Evolutionary conservation across 306 rosid species (phyloP), one percentile per base, ranked within the genome.

Genomic region (Vicia villosa): DNA sequence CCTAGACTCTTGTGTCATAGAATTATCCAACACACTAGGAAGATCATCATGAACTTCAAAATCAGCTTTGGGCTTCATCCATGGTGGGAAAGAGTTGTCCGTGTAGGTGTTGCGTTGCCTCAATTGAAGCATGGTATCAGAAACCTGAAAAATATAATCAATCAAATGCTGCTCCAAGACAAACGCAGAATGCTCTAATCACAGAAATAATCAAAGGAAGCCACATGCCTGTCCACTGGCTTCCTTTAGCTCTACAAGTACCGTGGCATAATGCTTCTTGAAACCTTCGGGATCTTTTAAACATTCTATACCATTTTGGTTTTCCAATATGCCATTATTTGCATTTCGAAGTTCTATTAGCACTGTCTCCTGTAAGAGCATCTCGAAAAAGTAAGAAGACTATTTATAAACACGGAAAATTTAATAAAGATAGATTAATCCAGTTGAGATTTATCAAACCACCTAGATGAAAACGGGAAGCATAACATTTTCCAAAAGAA

Each of bases 201-300:
- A 58, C 69, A 47, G 6, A 54, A 70, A 70, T 47, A 80, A 84
- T 74, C 68, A 71, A 86, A 6, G 91, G 96, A 92, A 89, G 98
- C 92, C 94, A 84, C 96, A 87, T 86, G 97, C 97, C 97, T 90
- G 87, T 82, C 80, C 91, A 88, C 92, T 86, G 95, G 95, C 97
- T 90, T 90, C 95, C 90, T 88, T 86, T 81, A 90, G 95, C 95
- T 86, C 90, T 88, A 90, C 86, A 81, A 88, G 97, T 88, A 90
- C 90, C 84, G 71, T 88, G 72, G 92, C 88, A n/a, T 84, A 88
- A 86, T 90, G 89, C 89, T 81, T 88, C 85, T 77, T 84, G 83
- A 85, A 85, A 68, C 78, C 75, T 54, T 84, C 91, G 1, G 88
- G 83, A 74, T 80, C 85, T 73, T 83, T 86, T 17, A 84, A 74